phyloP scores from a whole-genome alignment of 2,329 filamentous ascomycete species.

The Fusarium sp. region DNA sequence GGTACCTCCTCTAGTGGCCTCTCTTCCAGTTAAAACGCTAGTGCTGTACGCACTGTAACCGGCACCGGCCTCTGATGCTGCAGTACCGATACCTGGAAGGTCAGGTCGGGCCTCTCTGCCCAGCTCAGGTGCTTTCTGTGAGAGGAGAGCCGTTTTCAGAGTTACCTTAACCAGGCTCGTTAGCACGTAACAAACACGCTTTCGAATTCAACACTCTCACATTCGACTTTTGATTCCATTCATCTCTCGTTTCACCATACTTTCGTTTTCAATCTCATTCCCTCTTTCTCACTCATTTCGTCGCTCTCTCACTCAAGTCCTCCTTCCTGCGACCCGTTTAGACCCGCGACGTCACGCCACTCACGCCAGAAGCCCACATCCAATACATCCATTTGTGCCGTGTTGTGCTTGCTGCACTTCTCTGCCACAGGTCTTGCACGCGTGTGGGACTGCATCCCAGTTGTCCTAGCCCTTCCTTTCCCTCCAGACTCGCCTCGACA shows the following conservation, averaged over 20 bases:
- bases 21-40: constrained; percentile 8
- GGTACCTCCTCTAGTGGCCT: not conserved
- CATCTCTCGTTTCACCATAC: constrained; percentile 6
- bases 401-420: constrained; percentile 23
- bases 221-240: constrained; percentile 2
- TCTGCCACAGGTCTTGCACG: constrained; percentile 12
- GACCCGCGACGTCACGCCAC: constrained; percentile 34
- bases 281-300: not conserved
- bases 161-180: constrained; percentile 1
- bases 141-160: constrained; percentile 29
- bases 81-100: not conserved
- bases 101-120: not conserved
- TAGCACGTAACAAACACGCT: constrained; percentile 2
- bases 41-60: constrained; percentile 33
- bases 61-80: constrained; percentile 1
- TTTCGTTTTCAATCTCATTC: not conserved
- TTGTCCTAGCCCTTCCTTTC: constrained; percentile 22
- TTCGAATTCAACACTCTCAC: constrained; percentile 13
- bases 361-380: constrained; percentile 1
- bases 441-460: constrained; percentile 36
- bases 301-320: constrained; percentile 9
- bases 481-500: constrained; percentile 30
- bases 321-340: constrained; percentile 6
- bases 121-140: constrained; percentile 13
- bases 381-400: not conserved